Conservation (phyloP, 2,329 filamentous ascomycete genomes). For the Lasiodiplodia sp. region DNA sequence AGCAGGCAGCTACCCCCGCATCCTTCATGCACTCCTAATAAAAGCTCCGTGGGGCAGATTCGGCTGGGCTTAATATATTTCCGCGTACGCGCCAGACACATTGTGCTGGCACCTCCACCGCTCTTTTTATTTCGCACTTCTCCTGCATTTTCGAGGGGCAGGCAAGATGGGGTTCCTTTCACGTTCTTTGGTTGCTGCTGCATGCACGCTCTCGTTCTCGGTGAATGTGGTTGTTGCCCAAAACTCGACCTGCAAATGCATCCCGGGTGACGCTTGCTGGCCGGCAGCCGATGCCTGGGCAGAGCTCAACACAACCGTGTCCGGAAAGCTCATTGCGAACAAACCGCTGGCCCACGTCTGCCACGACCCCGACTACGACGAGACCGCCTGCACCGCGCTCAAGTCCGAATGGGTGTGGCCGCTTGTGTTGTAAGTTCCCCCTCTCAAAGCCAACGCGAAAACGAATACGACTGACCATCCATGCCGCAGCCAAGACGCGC, state of each 20-base stretch:
- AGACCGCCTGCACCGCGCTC: slow-evolving; percentile 33
- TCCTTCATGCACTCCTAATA: background rate
- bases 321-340: slow-evolving; percentile 53
- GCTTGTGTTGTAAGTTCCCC: background rate
- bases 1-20: background rate
- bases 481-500: background rate
- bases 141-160: background rate
- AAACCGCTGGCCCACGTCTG: slow-evolving; percentile 56
- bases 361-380: slow-evolving; percentile 48
- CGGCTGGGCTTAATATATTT: background rate
- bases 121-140: background rate
- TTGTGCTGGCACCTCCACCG: background rate
- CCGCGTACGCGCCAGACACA: background rate
- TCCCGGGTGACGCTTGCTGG: slow-evolving; percentile 57
- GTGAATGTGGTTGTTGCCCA: background rate
- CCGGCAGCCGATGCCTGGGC: slow-evolving; percentile 57
- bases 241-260: background rate
- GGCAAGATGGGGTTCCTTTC: background rate
- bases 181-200: background rate
- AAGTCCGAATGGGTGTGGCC: slow-evolving; percentile 40
- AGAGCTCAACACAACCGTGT: slow-evolving; percentile 55
- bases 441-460: too few relatives aligned
- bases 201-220: background rate
- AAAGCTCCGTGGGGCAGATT: background rate
- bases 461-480: background rate